Base-by-base conservation (phyloP, 2,329 filamentous ascomycete species). In the Ophiocordyceps sinensis region DNA sequence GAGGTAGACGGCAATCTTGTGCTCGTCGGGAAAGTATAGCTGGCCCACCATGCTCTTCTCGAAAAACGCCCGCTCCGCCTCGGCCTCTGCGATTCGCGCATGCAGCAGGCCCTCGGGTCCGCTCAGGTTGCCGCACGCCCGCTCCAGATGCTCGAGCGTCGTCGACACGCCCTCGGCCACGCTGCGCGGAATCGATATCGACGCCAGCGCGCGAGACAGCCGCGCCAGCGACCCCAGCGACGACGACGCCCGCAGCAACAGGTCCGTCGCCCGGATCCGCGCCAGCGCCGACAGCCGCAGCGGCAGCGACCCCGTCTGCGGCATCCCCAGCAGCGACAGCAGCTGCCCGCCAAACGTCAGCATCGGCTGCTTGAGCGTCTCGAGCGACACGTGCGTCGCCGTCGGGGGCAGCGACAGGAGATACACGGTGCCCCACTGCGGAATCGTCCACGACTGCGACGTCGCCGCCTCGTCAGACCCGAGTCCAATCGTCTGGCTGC, bases 31-130 rank as follows among this genome's bases (percentile, higher is more conserved):
- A 60, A 98, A 98, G 61, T 96, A 98, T 2, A 96, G 80, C 64
- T 96, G 91, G 0, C 88, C 91, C 12, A 98, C 91, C 91, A 98
- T 98, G 55, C 85, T 94, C 63, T 94, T 94, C 62, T 98, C 91
- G 51, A 98, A 98, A 62, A 98, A 98, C 0, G 89, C 89, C 45
- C 82, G 79, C 59, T 98, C 91, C 0, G 87, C 89, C 56, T 93
- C 86, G 3, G 77, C 74, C 61, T 95, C 88, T 6, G 91, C 91
- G 37, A 86, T 77, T 10, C 85, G 76, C 0, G 89, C 89, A 56
- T 89, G 79, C 46, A 80, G 74, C 32, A 98, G 65, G 0, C 87
- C 88, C 26, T 79, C 72, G 0, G 66, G 64, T 0, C 67, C 68
- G 30, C 75, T 75, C 2, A 96, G 68, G 41, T 77, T 76, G 21